These are phyloP conservation scores for Cladophialophora yegresii DNA, from an alignment of 2,329 filamentous ascomycete species.

Conservation along the genomic window DNA sequence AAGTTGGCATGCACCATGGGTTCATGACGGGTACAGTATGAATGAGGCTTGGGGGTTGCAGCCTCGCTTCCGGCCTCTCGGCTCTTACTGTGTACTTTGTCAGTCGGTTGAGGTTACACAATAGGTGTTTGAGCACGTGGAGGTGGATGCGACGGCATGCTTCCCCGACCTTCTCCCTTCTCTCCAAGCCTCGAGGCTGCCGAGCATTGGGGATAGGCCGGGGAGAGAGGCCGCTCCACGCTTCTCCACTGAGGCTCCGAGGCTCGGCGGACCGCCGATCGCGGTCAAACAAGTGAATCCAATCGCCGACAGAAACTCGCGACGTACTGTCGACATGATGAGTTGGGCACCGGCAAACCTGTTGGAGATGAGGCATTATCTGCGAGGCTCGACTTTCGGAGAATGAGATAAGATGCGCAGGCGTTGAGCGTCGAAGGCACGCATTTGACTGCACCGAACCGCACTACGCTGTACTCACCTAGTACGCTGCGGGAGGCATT, in stretches of 20 bases:
- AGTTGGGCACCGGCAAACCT: background rate
- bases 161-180: slow-evolving; percentile 11
- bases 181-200: slow-evolving; percentile 13
- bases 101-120: background rate
- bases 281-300: background rate
- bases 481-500: background rate
- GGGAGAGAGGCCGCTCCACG: background rate
- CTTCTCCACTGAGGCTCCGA: background rate
- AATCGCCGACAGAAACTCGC: background rate
- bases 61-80: background rate
- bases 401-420: background rate
- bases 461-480: background rate
- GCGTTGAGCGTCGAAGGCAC: background rate
- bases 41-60: background rate
- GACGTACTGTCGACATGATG: background rate
- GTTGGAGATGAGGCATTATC: slow-evolving; percentile 8
- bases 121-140: no score
- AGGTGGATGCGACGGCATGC: background rate
- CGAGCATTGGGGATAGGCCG: slow-evolving; percentile 1
- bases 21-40: background rate
- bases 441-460: background rate
- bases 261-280: background rate
- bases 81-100: no score
- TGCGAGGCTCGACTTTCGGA: background rate
- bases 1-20: no score